These are phyloP conservation scores for Vitellaria paradoxa DNA, from an alignment of 179 eudicot genomes.

Conservation along the genomic window DNA sequence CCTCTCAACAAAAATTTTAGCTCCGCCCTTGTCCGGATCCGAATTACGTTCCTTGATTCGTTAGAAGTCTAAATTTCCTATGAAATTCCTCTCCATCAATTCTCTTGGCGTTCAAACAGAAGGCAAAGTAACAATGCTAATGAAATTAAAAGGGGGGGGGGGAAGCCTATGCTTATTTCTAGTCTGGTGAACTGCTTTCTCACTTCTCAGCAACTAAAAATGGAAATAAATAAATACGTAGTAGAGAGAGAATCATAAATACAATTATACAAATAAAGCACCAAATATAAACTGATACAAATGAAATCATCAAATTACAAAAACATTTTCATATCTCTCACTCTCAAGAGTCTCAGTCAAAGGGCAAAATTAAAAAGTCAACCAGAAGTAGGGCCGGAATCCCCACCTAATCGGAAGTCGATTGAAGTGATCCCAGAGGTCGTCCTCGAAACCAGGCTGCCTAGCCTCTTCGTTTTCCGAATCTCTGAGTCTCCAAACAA, in stretches of 20 bases:
- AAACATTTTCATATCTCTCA: background rate
- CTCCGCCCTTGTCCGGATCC: no score
- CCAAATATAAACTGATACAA: background rate
- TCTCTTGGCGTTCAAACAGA: background rate
- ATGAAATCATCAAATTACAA: background rate
- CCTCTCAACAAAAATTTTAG: no score
- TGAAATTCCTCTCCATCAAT: background rate
- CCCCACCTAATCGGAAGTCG: slow-evolving; percentile 66
- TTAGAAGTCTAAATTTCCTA: background rate
- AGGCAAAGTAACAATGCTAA: no score
- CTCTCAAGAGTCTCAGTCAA: background rate
- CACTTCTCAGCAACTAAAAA: background rate
- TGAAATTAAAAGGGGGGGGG: no score
- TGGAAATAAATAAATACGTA: background rate
- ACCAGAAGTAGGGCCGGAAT: background rate
- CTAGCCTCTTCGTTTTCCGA: slow-evolving; percentile 38
- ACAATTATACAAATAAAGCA: no score
- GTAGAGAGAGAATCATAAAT: no score
- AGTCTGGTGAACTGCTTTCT: background rate
- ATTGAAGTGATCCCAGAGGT: slow-evolving; percentile 74
- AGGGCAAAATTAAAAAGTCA: background rate
- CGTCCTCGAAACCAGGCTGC: slow-evolving; percentile 61
- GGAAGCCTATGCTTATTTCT: background rate
- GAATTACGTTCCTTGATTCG: no score
- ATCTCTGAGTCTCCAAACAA: slow-evolving; percentile 45